These are phyloP conservation scores for Phialophora tarda DNA, from an alignment of 2,329 filamentous ascomycete genomes.

Conservation along the genomic window DNA sequence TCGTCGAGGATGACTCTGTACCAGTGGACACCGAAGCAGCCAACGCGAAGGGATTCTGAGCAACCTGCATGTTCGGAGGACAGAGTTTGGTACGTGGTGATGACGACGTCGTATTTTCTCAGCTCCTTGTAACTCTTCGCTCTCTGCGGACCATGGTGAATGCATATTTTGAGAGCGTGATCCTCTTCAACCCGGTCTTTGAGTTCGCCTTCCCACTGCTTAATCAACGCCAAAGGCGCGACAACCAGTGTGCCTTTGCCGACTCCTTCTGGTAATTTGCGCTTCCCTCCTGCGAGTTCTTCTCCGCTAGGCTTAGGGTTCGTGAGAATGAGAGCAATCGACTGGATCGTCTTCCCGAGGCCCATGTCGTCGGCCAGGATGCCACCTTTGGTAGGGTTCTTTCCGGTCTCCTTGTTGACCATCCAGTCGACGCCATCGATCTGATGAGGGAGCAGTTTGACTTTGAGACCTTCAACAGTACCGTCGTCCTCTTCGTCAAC, in stretches of 20 bases:
- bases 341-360: slow-evolving; percentile 93
- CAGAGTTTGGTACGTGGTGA: slow-evolving; percentile 95
- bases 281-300: slow-evolving; percentile 54
- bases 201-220: slow-evolving; percentile 96
- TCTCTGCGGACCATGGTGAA: slow-evolving; percentile 87
- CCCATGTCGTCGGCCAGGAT: slow-evolving; percentile 97
- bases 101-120: slow-evolving; percentile 87
- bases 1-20: slow-evolving; percentile 95
- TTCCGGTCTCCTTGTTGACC: slow-evolving; percentile 86
- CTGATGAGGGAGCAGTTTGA: slow-evolving; percentile 90
- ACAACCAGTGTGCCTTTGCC: slow-evolving; percentile 87
- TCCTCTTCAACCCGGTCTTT: slow-evolving; percentile 75
- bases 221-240: slow-evolving; percentile 89
- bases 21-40: slow-evolving; percentile 92
- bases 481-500: slow-evolving; percentile 63
- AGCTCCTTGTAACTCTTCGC: slow-evolving; percentile 79
- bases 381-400: slow-evolving; percentile 83
- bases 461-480: slow-evolving; percentile 77
- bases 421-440: slow-evolving; percentile 95
- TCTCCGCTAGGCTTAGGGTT: slow-evolving; percentile 72
- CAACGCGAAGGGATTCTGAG: slow-evolving; percentile 68
- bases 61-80: slow-evolving; percentile 83
- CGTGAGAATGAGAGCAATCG: slow-evolving; percentile 82
- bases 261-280: slow-evolving; percentile 70
- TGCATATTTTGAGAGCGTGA: slow-evolving; percentile 77